Base-by-base conservation (phyloP, 1,139 yeast species). In the Yamadazyma taylorii region DNA sequence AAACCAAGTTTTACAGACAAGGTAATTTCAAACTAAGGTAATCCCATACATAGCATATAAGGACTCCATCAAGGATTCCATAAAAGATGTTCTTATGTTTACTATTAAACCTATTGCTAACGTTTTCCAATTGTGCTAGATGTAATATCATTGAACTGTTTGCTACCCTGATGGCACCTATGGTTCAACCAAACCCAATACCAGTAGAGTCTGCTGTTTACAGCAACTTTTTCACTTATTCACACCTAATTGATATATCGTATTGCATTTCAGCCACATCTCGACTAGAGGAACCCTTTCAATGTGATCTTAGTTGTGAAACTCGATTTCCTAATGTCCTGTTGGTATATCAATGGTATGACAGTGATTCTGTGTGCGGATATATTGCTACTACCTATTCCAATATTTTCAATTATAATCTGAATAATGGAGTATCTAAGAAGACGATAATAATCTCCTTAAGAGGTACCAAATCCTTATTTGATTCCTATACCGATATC, bases 241-340 rank as follows among this genome's bases (percentile, higher is more conserved):
- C 79, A 2, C 77, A 72, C 48, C 53, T 74, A 30, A 69, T 70
- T 30, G 79, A 74, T 41, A 71, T 73, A 16, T 58, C 78, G 9
- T 75, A 75, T 44, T 75, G 81, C 45, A 62, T 75, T 2, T 67
- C 75, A 2, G 53, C 60, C 2, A 42, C 62, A 2, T 52, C 62
- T 3, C 51, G 52, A 5, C 64, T 75, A 6, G 50, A 55, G 2
- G 51, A 54, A 19, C 80, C 80, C 0, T 75, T 75, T 43, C 45
- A 56, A n/a, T 75, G 81, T 47, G 69, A 66, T 16, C 55, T 69
- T 30, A 50, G 55, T 15, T 75, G 81, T 45, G 63, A 61, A 13
- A 46, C 46, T 3, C 39, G 57, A 34, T 74, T 73, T 44, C 75
- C 75, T 5, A 61, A 70, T 39, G 56, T 71, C 36, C 57, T 68